A percentile compares a stretch with the other conserved stretches of the same genome.
Evolutionary conservation across 1,139 yeast genomes (phyloP).

Genomic region (Candida anutae): DNA sequence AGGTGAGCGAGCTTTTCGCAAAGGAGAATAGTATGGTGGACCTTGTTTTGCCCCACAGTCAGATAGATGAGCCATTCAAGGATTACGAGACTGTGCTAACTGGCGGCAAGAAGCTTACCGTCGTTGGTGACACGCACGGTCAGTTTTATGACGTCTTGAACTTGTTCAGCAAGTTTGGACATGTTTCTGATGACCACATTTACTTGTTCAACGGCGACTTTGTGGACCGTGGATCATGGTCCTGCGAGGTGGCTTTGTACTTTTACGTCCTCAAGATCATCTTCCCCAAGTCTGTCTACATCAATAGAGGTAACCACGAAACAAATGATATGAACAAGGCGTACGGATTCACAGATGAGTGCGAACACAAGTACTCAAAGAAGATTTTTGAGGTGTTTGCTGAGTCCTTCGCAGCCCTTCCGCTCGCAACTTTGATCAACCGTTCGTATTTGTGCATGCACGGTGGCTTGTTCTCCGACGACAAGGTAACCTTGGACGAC

Average conservation of each 20-base stretch:
- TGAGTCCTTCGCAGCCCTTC: constrained; percentile 79
- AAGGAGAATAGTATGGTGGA: constrained; percentile 75
- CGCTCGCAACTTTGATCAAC: constrained; percentile 78
- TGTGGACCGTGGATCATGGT: constrained; percentile 98
- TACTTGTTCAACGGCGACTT: constrained; percentile 94
- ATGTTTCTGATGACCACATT: constrained; percentile 57
- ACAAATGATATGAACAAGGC: constrained; percentile 95
- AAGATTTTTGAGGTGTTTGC: constrained; percentile 79
- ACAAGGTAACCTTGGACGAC: constrained; percentile 62
- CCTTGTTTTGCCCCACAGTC: constrained; percentile 36
- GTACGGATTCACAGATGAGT: constrained; percentile 94
- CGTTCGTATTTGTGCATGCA: constrained; percentile 80
- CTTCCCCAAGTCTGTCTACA: constrained; percentile 62
- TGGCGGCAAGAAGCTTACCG: constrained; percentile 48
- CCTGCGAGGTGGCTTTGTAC: constrained; percentile 87
- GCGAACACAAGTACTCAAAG: constrained; percentile 81
- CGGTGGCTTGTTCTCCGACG: constrained; percentile 88
- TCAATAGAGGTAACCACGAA: constrained; percentile 96
- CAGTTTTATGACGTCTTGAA: constrained; percentile 86
- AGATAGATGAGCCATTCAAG: constrained; percentile 8
- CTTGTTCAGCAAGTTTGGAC: constrained; percentile 67
- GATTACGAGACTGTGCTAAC: constrained; percentile 13
- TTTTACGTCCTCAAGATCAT: constrained; percentile 72
- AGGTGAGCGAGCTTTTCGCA: constrained; percentile 57
- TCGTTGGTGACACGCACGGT: constrained; percentile 98